Percentiles rank a stretch among this genome's conserved stretches.
Conservation (phyloP, 768 basidiomycete genomes). For the Lactifluus hygrophoroides region DNA sequence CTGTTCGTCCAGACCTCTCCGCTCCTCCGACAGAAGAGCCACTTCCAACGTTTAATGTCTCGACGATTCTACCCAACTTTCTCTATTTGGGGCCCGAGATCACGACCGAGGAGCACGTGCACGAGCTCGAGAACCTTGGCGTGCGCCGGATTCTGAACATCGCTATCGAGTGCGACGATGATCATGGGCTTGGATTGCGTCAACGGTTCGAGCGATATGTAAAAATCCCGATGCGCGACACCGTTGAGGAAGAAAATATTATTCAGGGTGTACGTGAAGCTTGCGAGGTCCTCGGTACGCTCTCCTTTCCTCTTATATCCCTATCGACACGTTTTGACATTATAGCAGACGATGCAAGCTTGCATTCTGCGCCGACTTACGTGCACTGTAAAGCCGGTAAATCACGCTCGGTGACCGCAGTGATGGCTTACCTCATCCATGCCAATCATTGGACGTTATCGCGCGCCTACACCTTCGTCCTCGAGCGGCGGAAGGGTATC, state of each 20-base stretch:
- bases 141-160: conserved; percentile 88
- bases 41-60: conserved; percentile 67
- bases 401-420: conserved; percentile 91
- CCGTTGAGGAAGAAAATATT: conserved; percentile 89
- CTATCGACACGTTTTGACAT: not conserved
- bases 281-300: conserved; percentile 79
- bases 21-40: conserved; percentile 54
- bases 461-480: conserved; percentile 83
- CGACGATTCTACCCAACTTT: conserved; percentile 86
- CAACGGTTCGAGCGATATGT: conserved; percentile 76
- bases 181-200: conserved; percentile 59
- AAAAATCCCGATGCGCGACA: conserved; percentile 90
- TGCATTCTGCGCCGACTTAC: conserved; percentile 84
- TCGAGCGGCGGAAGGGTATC: conserved; percentile 88
- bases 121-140: conserved; percentile 62
- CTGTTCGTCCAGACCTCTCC: conserved; percentile 54
- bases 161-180: conserved; percentile 83
- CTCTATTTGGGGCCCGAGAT: conserved; percentile 89
- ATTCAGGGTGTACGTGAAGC: conserved; percentile 72
- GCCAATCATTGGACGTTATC: conserved; percentile 96
- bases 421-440: conserved; percentile 96
- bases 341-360: conserved; percentile 72
- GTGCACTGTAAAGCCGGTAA: conserved; percentile 97
- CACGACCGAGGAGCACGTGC: conserved; percentile 62
- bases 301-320: not conserved